Evolutionary conservation across 192 early-diverging fungal genomes (phyloP), one percentile per base, ranked within the genome.

Genomic region (Phlyctochytrium bullatum): DNA sequence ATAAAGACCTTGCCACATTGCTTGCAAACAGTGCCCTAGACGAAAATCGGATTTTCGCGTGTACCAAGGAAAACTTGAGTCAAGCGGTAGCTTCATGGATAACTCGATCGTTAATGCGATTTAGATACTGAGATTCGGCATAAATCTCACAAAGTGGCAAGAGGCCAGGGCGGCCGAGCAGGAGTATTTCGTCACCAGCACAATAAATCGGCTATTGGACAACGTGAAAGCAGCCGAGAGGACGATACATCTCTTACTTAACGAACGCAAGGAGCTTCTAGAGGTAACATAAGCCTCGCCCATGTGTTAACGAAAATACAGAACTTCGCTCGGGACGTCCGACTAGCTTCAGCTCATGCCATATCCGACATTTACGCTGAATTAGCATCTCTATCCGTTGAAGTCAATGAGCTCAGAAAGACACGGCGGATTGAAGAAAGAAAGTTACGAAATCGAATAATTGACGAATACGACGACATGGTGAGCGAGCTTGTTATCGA

Each of bases 401-500:
- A 85, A 58, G 66, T 85, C 28, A 68, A 71, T 36, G 83, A 81
- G 10, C 61, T 82, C 3, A 57, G 72, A 16, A 85, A 81, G 62
- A 62, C 66, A 14, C 73, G 78, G 27, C 62, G 72, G 24, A 63
- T 78, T 4, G 80, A 85, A 25, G 83, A 85, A 64, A 72, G 72
- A 27, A 72, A 75, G 36, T 58, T 85, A 35, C 66, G 81, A 0
- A 64, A 71, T 34, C 72, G 75, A 35, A 83, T 85, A 25, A 58
- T 79, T 4, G 79, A 83, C 23, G 83, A 85, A 61, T 85, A 85
- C 51, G 80, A 85, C 61, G 78, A 80, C 47, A 61, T 85, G 24
- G 80, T 85, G 2, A 64, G 69, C n/a, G 80, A 85, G 62, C 75
- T 85, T 23, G 79, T 83, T 24, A 59, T 68, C 36, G 83, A 85